phyloP scores from a whole-genome alignment of 2,329 filamentous ascomycete species.

The Nothophaeocryptopus gaeumannii region DNA sequence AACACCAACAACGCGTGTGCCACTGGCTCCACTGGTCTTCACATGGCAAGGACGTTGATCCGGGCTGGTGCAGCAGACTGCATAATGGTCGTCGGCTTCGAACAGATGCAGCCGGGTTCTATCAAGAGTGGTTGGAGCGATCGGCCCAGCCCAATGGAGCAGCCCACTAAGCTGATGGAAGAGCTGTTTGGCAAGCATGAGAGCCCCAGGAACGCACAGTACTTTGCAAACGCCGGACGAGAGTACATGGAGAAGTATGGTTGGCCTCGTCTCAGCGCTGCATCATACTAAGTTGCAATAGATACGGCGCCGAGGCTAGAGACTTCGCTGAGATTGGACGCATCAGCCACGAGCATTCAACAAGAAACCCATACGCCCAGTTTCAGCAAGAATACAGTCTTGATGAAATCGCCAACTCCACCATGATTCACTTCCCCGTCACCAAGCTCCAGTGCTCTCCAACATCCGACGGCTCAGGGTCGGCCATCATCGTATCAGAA shows the following conservation, averaged over 20 bases:
- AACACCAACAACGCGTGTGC: slow-evolving; percentile 99
- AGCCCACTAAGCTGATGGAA: slow-evolving; percentile 59
- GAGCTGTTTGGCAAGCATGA: slow-evolving; percentile 24
- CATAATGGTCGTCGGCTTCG: slow-evolving; percentile 88
- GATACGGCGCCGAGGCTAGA: slow-evolving; percentile 71
- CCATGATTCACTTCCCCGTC: slow-evolving; percentile 79
- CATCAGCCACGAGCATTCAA: slow-evolving; percentile 88
- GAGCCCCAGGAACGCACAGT: slow-evolving; percentile 52
- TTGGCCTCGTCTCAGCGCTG: no score
- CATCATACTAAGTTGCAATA: slow-evolving; percentile 1
- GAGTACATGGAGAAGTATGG: slow-evolving; percentile 86
- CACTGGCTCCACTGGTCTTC: slow-evolving; percentile 86
- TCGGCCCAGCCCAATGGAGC: slow-evolving; percentile 80
- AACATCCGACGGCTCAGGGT: slow-evolving; percentile 87
- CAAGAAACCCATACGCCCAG: slow-evolving; percentile 95
- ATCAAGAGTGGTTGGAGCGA: slow-evolving; percentile 83
- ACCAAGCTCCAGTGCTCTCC: slow-evolving; percentile 99
- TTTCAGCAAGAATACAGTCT: slow-evolving; percentile 89
- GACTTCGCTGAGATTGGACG: slow-evolving; percentile 95
- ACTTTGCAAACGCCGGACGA: slow-evolving; percentile 90
- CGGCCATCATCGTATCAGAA: slow-evolving; percentile 84
- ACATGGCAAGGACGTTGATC: slow-evolving; percentile 78
- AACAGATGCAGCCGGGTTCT: slow-evolving; percentile 96
- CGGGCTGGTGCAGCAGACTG: slow-evolving; percentile 66
- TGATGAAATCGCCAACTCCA: slow-evolving; percentile 72